Evolutionary conservation across 768 basidiomycete genomes (phyloP).

Genomic region (Lentinus tigrinus): DNA sequence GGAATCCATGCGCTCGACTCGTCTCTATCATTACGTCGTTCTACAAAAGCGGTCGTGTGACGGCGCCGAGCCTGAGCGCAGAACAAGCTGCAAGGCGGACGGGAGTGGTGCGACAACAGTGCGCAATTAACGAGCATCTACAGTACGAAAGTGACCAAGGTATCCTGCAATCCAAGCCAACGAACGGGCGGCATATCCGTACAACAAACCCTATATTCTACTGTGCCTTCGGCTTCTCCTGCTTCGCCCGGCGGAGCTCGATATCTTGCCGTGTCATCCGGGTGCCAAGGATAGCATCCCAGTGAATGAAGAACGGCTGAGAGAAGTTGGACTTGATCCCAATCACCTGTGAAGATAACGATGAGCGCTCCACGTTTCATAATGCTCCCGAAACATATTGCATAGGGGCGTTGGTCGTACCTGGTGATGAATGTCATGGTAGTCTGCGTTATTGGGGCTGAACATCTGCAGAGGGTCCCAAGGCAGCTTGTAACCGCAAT

Average conservation of each 20-base stretch:
- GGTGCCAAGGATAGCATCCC: constrained; percentile 85
- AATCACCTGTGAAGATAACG: constrained; percentile 42
- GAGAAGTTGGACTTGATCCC: constrained; percentile 96
- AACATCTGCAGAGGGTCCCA: constrained; percentile 90
- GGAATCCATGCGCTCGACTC: neutral
- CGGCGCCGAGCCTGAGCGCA: too few relatives aligned
- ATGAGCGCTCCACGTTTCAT: neutral
- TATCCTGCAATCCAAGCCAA: neutral
- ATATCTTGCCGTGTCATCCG: constrained; percentile 75
- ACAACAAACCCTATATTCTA: constrained; percentile 7
- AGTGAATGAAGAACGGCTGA: constrained; percentile 95
- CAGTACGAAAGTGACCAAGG: neutral
- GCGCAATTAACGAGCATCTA: neutral
- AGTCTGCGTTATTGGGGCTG: constrained; percentile 89
- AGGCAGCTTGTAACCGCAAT: constrained; percentile 87
- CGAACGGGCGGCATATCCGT: neutral
- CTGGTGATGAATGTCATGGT: constrained; percentile 98
- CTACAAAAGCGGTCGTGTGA: neutral
- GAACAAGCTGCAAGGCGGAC: neutral
- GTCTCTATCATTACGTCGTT: neutral
- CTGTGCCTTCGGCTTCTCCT: constrained; percentile 15
- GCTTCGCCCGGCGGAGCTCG: constrained; percentile 40
- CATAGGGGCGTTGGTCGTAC: constrained; percentile 34
- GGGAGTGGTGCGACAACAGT: neutral
- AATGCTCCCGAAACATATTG: neutral